Conservation (phyloP, 2,329 filamentous ascomycete species). For the Juglanconis juglandina region DNA sequence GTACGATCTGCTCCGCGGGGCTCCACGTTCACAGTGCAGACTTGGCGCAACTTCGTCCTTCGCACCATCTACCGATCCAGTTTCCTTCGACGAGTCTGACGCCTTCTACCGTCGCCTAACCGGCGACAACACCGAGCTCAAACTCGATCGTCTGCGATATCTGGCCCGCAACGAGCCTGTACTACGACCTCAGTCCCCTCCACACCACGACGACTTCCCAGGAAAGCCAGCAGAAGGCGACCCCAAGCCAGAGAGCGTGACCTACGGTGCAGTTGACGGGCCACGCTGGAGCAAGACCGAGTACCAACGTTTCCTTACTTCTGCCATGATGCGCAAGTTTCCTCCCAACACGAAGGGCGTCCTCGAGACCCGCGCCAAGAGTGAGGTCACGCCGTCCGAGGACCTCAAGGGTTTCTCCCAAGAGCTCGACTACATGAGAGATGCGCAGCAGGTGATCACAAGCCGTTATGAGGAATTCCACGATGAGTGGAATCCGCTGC, state of each 20-base stretch:
- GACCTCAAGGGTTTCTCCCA: background rate
- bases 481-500: background rate
- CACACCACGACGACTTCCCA: constrained; percentile 5
- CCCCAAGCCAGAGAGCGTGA: background rate
- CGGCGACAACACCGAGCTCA: background rate
- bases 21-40: background rate
- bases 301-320: too few relatives aligned
- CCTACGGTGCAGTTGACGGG: background rate
- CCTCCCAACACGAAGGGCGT: constrained; percentile 5
- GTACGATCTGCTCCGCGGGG: background rate
- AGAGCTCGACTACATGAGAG: background rate
- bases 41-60: background rate
- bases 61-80: background rate
- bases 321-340: background rate
- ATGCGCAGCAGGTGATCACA: background rate
- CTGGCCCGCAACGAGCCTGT: background rate
- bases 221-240: background rate
- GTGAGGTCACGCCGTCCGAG: background rate
- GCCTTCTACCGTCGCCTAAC: background rate
- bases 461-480: background rate
- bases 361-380: background rate
- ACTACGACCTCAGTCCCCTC: background rate
- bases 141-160: background rate
- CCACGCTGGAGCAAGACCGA: background rate
- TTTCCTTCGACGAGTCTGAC: background rate